A percentile compares a stretch with the other conserved stretches of the same genome.
phyloP scores from a whole-genome alignment of 1,284 basidiomycete genomes.

The Cutaneotrichosporon curvatum region DNA sequence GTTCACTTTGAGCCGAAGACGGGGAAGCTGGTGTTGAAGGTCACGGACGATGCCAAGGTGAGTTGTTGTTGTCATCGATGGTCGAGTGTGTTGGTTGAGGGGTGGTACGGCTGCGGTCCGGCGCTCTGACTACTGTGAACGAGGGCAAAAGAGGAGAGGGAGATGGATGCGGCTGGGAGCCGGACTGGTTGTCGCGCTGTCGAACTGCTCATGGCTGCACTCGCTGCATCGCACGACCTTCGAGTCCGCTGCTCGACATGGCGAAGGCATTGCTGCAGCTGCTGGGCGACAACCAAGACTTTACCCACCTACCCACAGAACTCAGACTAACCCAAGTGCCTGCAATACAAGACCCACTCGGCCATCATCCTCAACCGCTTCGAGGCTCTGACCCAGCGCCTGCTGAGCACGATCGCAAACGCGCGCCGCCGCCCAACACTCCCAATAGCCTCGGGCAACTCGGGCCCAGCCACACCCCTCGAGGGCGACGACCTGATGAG shows the following conservation, averaged over 20 bases:
- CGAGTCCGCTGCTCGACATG: too few species aligned
- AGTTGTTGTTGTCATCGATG: constrained; percentile 43
- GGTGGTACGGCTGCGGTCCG: too few species aligned
- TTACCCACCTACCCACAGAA: too few species aligned
- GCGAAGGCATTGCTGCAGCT: too few species aligned
- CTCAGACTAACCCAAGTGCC: constrained; percentile 54
- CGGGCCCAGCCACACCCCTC: constrained; percentile 4
- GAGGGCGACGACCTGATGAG: constrained; percentile 19
- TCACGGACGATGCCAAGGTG: constrained; percentile 80
- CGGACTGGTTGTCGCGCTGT: too few species aligned
- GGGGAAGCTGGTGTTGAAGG: constrained; percentile 78
- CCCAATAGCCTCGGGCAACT: background rate
- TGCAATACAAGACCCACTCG: constrained; percentile 90
- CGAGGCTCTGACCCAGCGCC: constrained; percentile 70
- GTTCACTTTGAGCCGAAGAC: constrained; percentile 78
- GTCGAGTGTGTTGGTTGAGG: too few species aligned
- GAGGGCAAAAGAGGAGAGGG: too few species aligned
- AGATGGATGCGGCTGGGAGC: too few species aligned
- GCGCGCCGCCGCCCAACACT: constrained; percentile 16
- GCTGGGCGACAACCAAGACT: too few species aligned
- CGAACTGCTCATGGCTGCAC: too few species aligned
- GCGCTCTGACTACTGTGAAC: too few species aligned
- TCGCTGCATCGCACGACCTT: too few species aligned
- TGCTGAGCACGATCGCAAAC: constrained; percentile 40
- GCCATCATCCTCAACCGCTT: constrained; percentile 91